These are phyloP conservation scores for Pseudocercospora cruenta DNA, from an alignment of 2,329 filamentous ascomycete species.

Conservation along the genomic window DNA sequence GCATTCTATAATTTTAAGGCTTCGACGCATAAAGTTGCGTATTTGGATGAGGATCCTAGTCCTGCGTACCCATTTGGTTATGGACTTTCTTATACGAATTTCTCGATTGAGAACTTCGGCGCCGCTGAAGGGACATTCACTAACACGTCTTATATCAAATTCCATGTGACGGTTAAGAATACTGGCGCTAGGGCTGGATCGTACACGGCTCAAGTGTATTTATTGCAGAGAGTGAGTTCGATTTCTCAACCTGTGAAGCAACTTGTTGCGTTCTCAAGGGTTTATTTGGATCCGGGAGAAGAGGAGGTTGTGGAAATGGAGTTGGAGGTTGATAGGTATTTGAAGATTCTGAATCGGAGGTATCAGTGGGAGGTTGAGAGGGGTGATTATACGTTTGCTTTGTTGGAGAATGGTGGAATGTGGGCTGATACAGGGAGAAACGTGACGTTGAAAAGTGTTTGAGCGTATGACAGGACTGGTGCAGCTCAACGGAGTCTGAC, in stretches of 20 bases:
- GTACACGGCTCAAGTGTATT: conserved; percentile 49
- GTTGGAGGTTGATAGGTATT: conserved; percentile 48
- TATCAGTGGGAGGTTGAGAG: conserved; percentile 52
- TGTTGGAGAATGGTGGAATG: conserved; percentile 29
- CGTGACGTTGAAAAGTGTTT: conserved; percentile 45
- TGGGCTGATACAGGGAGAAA: conserved; percentile 42
- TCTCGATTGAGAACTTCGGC: conserved; percentile 2
- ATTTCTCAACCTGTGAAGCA: conserved; percentile 50
- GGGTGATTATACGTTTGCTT: conserved; percentile 33
- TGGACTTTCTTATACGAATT: conserved; percentile 20
- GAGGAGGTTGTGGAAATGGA: conserved; percentile 39
- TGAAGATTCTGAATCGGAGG: conserved; percentile 47
- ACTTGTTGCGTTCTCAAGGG: conserved; percentile 48
- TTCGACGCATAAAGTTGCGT: conserved; percentile 7
- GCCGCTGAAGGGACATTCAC: conserved; percentile 1
- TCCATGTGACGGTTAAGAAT: conserved; percentile 43
- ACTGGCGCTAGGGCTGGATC: conserved; percentile 41
- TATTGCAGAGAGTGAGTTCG: conserved; percentile 45
- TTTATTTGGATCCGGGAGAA: conserved; percentile 44
- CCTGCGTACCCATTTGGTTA: conserved; percentile 23
- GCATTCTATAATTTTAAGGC: conserved; percentile 22
- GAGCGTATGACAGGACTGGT: background rate
- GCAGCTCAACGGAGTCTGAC: background rate
- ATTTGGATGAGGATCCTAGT: conserved; percentile 14
- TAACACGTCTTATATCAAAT: conserved; percentile 36